Conservation (phyloP, 768 basidiomycete species). For the Asterophora lycoperdoides region DNA sequence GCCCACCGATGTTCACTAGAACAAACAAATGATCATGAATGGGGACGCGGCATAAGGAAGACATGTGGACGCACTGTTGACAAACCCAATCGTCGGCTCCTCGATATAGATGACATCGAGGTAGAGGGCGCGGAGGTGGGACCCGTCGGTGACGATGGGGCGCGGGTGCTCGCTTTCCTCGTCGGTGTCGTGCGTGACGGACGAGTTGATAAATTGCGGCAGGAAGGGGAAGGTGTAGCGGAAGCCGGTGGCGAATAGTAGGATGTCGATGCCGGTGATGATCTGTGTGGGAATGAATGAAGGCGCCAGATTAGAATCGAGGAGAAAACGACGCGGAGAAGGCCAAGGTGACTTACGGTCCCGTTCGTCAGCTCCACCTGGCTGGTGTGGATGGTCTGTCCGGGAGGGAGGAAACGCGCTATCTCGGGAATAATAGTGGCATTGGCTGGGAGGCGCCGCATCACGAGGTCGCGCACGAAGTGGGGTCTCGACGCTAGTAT, state of each 20-base stretch:
- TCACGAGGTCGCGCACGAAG: slow-evolving; percentile 8
- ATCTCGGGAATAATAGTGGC: slow-evolving; percentile 38
- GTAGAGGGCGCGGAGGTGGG: slow-evolving; percentile 35
- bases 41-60: too few species aligned
- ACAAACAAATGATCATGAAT: too few species aligned
- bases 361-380: slow-evolving; percentile 35
- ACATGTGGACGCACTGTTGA: slow-evolving; percentile 31
- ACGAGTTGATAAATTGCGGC: slow-evolving; percentile 29
- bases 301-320: too few species aligned
- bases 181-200: slow-evolving; percentile 5
- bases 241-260: slow-evolving; percentile 40
- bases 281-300: slow-evolving; percentile 14
- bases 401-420: slow-evolving; percentile 28
- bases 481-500: slow-evolving; percentile 1
- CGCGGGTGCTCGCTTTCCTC: slow-evolving; percentile 21
- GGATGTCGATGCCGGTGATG: slow-evolving; percentile 30
- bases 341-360: slow-evolving; percentile 20
- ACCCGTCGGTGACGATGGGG: slow-evolving; percentile 38
- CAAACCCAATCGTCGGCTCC: slow-evolving; percentile 35
- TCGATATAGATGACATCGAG: slow-evolving; percentile 40
- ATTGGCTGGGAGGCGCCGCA: slow-evolving; percentile 27
- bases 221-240: slow-evolving; percentile 44
- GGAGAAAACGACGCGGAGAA: not conserved
- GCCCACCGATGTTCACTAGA: slow-evolving; percentile 33
- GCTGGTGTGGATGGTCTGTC: slow-evolving; percentile 19